Evolutionary conservation across 1,284 basidiomycete genomes (phyloP).

Genomic region (Rhodotorula sp.): DNA sequence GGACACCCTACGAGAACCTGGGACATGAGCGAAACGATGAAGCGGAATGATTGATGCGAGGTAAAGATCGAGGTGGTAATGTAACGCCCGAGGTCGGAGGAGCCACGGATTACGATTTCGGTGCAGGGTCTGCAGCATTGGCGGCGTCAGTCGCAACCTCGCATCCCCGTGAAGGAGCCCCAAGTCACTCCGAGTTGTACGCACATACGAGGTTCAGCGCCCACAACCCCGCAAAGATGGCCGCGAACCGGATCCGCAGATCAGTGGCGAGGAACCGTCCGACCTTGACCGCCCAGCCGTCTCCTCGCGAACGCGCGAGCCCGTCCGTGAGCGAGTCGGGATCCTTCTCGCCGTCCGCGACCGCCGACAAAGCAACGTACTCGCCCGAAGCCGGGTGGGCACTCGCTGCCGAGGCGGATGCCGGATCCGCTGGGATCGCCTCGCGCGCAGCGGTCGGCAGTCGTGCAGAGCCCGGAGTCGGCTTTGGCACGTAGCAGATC

Average conservation of each 20-base stretch:
- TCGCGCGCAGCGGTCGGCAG: slow-evolving; percentile 5
- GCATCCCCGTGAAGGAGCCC: too few relatives aligned
- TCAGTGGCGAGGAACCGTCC: slow-evolving; percentile 18
- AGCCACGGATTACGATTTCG: too few relatives aligned
- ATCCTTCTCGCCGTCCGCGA: slow-evolving; percentile 12
- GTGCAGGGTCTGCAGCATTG: slow-evolving; percentile 3
- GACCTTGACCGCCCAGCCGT: slow-evolving; percentile 5
- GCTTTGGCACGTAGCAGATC: slow-evolving; percentile 57
- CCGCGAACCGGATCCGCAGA: slow-evolving; percentile 25
- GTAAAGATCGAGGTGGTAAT: too few relatives aligned
- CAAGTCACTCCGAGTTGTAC: not conserved
- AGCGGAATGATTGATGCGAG: too few relatives aligned
- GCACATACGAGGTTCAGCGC: slow-evolving; percentile 26
- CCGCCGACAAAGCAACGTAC: slow-evolving; percentile 34
- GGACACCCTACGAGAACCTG: too few relatives aligned
- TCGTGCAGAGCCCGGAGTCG: not conserved
- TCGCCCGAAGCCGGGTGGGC: slow-evolving; percentile 15
- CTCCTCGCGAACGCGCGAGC: not conserved
- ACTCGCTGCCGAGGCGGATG: slow-evolving; percentile 9
- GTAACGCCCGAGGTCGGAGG: too few relatives aligned
- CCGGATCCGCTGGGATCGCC: slow-evolving; percentile 7
- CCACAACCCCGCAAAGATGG: slow-evolving; percentile 31
- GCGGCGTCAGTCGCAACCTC: not conserved
- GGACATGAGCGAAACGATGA: too few relatives aligned
- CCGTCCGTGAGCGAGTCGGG: not conserved